Percentiles rank a stretch among this genome's conserved stretches.
phyloP scores from a whole-genome alignment of 371 early-diverging fungal genomes.

The Mucor plumbeus region DNA sequence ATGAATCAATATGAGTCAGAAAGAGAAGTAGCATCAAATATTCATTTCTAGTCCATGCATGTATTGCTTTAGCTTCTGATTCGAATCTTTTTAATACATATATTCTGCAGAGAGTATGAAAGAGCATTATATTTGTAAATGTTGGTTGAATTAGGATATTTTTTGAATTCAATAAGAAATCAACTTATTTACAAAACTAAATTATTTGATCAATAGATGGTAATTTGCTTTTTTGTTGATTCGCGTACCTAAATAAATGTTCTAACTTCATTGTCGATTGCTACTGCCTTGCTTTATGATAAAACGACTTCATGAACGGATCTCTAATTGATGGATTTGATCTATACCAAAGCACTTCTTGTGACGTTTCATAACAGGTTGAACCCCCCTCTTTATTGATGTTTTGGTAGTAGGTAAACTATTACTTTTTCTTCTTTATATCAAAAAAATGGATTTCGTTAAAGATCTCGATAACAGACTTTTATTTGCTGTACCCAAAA shows the following conservation, averaged over 20 bases:
- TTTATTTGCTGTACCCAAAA: conserved; percentile 95
- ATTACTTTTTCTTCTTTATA: background rate
- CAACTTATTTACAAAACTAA: too few relatives aligned
- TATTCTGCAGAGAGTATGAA: too few relatives aligned
- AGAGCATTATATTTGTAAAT: too few relatives aligned
- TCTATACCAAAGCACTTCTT: background rate
- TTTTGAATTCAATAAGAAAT: too few relatives aligned
- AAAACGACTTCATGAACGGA: background rate
- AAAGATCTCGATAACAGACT: conserved; percentile 79
- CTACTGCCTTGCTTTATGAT: background rate
- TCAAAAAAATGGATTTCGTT: conserved; percentile 62
- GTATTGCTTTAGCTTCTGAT: background rate
- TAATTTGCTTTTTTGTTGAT: too few relatives aligned
- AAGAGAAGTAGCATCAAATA: background rate
- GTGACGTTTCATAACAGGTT: conserved; percentile 2
- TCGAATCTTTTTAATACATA: too few relatives aligned
- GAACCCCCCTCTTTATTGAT: background rate
- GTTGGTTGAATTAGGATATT: too few relatives aligned
- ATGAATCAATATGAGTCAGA: conserved; percentile 6
- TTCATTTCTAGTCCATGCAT: background rate
- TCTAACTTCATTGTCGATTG: background rate
- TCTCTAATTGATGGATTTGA: background rate
- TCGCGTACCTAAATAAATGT: background rate
- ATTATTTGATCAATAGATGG: too few relatives aligned
- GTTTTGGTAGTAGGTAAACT: background rate